Conservation (phyloP, 208 protist genomes). For the Leptomonas pyrrhocoris region DNA sequence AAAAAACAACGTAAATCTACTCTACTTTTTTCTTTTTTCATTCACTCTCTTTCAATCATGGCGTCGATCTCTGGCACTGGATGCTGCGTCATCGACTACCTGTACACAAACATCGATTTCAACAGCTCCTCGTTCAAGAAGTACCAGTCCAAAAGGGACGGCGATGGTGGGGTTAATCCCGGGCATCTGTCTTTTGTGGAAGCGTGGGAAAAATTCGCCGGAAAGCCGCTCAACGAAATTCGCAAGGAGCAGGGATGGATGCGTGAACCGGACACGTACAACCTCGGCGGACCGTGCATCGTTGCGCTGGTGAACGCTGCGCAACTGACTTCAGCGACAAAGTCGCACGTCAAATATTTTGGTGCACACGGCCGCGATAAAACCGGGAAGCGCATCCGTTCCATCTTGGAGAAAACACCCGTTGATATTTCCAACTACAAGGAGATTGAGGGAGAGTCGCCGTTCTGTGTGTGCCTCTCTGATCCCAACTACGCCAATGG, state of each 20-base stretch:
- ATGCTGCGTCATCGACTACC: constrained; percentile 36
- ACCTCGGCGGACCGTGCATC: constrained; percentile 33
- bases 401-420: constrained; percentile 25
- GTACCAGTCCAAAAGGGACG: constrained; percentile 15
- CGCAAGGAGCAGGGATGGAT: constrained; percentile 27
- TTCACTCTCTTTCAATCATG: constrained; percentile 22
- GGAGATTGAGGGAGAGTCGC: constrained; percentile 5
- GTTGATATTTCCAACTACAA: constrained; percentile 24
- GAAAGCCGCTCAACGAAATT: constrained; percentile 27
- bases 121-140: constrained; percentile 36
- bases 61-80: constrained; percentile 32
- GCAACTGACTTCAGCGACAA: constrained; percentile 16
- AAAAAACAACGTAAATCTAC: not conserved
- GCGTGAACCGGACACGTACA: constrained; percentile 24
- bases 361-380: constrained; percentile 18
- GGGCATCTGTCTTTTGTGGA: constrained; percentile 32
- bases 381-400: constrained; percentile 13
- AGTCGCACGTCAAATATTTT: constrained; percentile 25
- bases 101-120: constrained; percentile 39
- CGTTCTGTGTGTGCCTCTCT: constrained; percentile 25
- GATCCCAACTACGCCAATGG: constrained; percentile 34
- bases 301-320: constrained; percentile 27
- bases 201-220: constrained; percentile 31
- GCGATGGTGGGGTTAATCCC: constrained; percentile 27
- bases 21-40: not conserved